Conservation (phyloP, 371 early-diverging fungal genomes). For the Rhizopus sp. region DNA sequence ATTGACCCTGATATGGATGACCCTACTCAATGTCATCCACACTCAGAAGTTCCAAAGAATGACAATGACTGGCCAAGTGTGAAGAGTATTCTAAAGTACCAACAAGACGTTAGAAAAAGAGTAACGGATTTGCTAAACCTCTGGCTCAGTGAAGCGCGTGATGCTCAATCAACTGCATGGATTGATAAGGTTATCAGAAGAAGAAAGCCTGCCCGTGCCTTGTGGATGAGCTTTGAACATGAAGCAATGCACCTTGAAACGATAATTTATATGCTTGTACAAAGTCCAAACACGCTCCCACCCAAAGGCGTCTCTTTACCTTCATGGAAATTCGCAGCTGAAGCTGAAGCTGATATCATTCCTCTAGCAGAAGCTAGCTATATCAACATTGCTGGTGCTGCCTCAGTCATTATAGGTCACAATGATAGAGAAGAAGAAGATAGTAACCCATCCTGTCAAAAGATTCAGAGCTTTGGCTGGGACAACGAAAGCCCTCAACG, state of each 20-base stretch:
- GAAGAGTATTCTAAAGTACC: constrained; percentile 65
- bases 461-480: constrained; percentile 72
- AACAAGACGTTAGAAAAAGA: constrained; percentile 63
- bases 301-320: constrained; percentile 35
- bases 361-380: constrained; percentile 17
- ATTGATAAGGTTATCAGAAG: constrained; percentile 28
- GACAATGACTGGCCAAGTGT: constrained; percentile 72
- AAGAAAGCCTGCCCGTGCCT: constrained; percentile 57
- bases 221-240: constrained; percentile 91
- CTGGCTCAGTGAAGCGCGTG: constrained; percentile 36
- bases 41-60: constrained; percentile 73
- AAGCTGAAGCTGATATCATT: constrained; percentile 5
- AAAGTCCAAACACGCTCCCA: constrained; percentile 49
- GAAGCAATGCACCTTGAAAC: constrained; percentile 92
- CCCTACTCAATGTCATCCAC: constrained; percentile 74
- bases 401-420: constrained; percentile 55
- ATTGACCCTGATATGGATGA: constrained; percentile 92
- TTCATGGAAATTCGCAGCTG: constrained; percentile 21
- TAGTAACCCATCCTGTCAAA: not conserved
- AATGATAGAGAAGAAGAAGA: constrained; percentile 58
- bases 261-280: constrained; percentile 85
- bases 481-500: constrained; percentile 80
- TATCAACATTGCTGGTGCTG: constrained; percentile 22
- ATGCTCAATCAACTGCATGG: constrained; percentile 15
- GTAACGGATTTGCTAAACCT: constrained; percentile 50